Evolutionary conservation across 108 stramenopile species (phyloP), one percentile per base, ranked within the genome.

Genomic region (Conticribra weissflogii): DNA sequence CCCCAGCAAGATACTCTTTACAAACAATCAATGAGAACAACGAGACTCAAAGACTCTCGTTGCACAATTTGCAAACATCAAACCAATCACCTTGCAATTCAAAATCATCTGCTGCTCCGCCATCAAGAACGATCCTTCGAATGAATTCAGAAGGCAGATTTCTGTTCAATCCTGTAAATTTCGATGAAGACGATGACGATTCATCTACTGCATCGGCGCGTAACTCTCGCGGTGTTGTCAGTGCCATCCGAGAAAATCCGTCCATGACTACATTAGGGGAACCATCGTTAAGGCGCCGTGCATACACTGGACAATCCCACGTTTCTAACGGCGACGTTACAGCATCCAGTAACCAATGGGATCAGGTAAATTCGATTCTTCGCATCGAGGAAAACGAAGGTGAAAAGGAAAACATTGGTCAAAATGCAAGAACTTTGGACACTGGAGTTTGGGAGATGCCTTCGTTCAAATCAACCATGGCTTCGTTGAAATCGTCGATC

Each of bases 121-220:
- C 71, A 18, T 19, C 14, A 30, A 31, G 65, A 5, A 58, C 49
- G 15, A 14, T 66, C 17, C 44, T 71, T 54, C 66, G 78, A 50
- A 79, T 79, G 78, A 79, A 66, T 12, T 67, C 71, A 3, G 78
- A 79, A 34, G 78, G 71, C 7, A 66, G 28, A 57, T 79, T 79
- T 54, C 41, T 72, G 1, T 79, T 79, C 53, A 53, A 79, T 53
- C 61, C 24, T 31, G 18, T 34, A 8, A 51, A n/a, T 32, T 18
- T 25, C 1, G 8, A 31, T 15, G 55, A 59, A 1, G 48, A 59
- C 30, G 68, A 69, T 28, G 76, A 78, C 0, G 66, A 64, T 50
- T 28, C 62, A 52, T 33, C 51, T 16, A 62, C 27, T 21, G 48
- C 15, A 27, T 65, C 64, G 17, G 33, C 31, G 14, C 2, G 33